A percentile compares a stretch with the other conserved stretches of the same genome.
phyloP scores from a whole-genome alignment of 768 basidiomycete species.

The Mycena floridula region DNA sequence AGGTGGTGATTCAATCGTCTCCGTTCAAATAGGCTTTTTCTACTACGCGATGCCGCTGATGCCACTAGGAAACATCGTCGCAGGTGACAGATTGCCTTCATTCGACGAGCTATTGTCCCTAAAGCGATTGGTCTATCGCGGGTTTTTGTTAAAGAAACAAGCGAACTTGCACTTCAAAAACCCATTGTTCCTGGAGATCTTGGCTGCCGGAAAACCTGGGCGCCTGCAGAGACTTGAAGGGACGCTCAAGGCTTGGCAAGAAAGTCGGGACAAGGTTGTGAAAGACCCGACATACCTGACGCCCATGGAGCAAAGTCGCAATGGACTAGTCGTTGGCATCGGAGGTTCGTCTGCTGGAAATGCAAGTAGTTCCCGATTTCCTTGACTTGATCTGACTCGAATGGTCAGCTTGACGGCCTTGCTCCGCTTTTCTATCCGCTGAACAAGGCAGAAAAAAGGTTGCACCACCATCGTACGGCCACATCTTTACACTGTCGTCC shows the following conservation, averaged over 20 bases:
- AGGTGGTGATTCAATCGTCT: constrained; percentile 30
- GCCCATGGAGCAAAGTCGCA: constrained; percentile 9
- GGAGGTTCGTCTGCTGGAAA: constrained; percentile 36
- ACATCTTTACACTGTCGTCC: constrained; percentile 21
- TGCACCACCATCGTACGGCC: constrained; percentile 9
- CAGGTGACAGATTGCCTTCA: constrained; percentile 32
- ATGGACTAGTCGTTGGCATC: constrained; percentile 17
- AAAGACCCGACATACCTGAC: constrained; percentile 9
- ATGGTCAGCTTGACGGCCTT: constrained; percentile 9
- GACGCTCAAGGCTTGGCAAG: constrained; percentile 12
- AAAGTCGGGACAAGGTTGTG: constrained; percentile 9
- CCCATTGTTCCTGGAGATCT: constrained; percentile 42
- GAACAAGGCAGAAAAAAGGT: constrained; percentile 21
- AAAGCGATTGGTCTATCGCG: constrained; percentile 41
- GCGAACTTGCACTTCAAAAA: constrained; percentile 26
- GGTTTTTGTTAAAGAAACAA: constrained; percentile 29
- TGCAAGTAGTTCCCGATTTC: constrained; percentile 18
- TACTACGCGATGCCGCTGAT: constrained; percentile 39
- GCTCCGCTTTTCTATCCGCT: constrained; percentile 13
- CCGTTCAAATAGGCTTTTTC: constrained; percentile 31
- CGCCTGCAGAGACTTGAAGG: constrained; percentile 19
- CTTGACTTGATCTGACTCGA: not conserved
- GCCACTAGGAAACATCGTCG: constrained; percentile 27
- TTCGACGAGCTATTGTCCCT: constrained; percentile 35
- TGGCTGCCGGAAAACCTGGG: constrained; percentile 15